These are phyloP conservation scores for Septoria petroselini DNA, from an alignment of 2,329 filamentous ascomycete genomes.

Conservation along the genomic window DNA sequence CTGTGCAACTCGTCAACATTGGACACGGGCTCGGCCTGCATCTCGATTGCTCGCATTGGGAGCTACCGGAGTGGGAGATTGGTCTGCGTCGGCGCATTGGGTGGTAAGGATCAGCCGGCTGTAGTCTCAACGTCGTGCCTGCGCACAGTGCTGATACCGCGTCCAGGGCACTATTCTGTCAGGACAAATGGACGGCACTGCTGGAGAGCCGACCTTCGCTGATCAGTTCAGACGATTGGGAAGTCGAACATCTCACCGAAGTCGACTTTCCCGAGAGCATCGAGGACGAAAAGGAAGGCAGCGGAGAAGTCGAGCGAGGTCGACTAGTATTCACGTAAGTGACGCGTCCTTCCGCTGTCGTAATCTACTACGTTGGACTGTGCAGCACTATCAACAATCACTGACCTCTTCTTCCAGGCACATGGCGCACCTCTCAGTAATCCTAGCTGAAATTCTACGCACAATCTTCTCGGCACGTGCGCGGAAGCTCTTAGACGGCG, in stretches of 20 bases:
- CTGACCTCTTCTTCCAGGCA: conserved; percentile 1
- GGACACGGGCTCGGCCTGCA: conserved; percentile 43
- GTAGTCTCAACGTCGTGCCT: too few relatives aligned
- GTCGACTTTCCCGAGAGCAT: conserved; percentile 35
- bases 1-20: conserved; percentile 40
- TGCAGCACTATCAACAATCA: too few relatives aligned
- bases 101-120: conserved; percentile 15
- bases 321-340: conserved; percentile 30
- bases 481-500: conserved; percentile 20
- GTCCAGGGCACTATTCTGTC: conserved; percentile 28
- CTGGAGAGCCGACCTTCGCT: conserved; percentile 33
- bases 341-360: too few relatives aligned
- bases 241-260: conserved; percentile 26
- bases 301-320: conserved; percentile 33
- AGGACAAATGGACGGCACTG: conserved; percentile 34
- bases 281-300: conserved; percentile 32
- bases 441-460: conserved; percentile 28
- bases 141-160: too few relatives aligned
- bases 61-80: conserved; percentile 34
- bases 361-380: too few relatives aligned
- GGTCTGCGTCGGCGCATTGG: conserved; percentile 33
- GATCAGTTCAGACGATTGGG: conserved; percentile 30
- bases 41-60: conserved; percentile 31
- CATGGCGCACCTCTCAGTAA: conserved; percentile 30
- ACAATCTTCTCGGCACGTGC: conserved; percentile 28